phyloP scores from a whole-genome alignment of 2,329 filamentous ascomycete genomes.

The Colletotrichum nymphaeae region DNA sequence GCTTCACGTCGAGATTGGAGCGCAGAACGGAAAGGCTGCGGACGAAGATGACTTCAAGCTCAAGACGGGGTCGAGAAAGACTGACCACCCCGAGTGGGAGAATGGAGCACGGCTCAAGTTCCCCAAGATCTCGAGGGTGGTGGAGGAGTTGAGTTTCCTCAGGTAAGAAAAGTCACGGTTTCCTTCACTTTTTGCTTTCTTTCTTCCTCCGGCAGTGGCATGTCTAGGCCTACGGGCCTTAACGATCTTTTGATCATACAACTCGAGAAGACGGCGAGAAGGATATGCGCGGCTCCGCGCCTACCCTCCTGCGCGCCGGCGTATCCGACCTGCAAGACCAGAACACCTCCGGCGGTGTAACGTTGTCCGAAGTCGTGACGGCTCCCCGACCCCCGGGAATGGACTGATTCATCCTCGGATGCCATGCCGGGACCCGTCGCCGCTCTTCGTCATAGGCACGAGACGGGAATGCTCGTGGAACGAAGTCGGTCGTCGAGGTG shows the following conservation, averaged over 20 bases:
- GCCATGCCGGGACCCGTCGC: constrained; percentile 8
- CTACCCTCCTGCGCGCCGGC: constrained; percentile 9
- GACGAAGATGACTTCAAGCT: constrained; percentile 71
- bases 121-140: constrained; percentile 65
- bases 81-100: constrained; percentile 72
- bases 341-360: constrained; percentile 1
- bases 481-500: neutral
- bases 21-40: constrained; percentile 47
- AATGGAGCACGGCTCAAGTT: constrained; percentile 69
- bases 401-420: constrained; percentile 21
- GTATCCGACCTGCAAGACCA: constrained; percentile 5
- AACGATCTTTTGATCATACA: neutral
- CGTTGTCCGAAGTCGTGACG: constrained; percentile 5
- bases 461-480: neutral
- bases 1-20: constrained; percentile 78
- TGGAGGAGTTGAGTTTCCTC: constrained; percentile 78
- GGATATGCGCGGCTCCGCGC: constrained; percentile 13
- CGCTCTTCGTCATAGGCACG: neutral
- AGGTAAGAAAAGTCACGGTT: constrained; percentile 62
- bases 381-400: neutral
- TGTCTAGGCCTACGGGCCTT: constrained; percentile 6
- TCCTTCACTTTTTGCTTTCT: neutral
- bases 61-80: constrained; percentile 65
- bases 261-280: neutral
- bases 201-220: constrained; percentile 9